phyloP scores from a whole-genome alignment of 2,329 filamentous ascomycete genomes.

The Rasamsonia emersonii region DNA sequence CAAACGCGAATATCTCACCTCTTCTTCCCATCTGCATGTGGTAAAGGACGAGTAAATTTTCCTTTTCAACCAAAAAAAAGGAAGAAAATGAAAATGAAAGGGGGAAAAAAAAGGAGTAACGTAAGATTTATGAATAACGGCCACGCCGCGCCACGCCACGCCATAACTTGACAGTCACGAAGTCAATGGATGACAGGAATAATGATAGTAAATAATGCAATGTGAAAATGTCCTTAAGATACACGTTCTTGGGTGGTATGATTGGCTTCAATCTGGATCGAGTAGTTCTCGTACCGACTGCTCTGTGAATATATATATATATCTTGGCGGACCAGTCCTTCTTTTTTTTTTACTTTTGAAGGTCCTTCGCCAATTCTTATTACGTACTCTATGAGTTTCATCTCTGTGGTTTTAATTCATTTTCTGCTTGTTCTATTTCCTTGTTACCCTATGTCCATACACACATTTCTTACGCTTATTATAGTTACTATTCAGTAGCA shows the following conservation, averaged over 20 bases:
- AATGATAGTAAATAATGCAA: conserved; percentile 26
- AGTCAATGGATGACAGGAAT: conserved; percentile 7
- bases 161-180: conserved; percentile 3
- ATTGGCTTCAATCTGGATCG: no score
- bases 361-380: no score
- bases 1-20: conserved; percentile 26
- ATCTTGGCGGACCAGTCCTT: no score
- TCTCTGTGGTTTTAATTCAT: no score
- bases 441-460: no score
- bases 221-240: conserved; percentile 22
- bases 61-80: not conserved
- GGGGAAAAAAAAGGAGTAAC: conserved; percentile 3
- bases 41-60: conserved; percentile 11
- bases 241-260: not conserved
- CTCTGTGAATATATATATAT: no score
- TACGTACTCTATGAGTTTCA: no score
- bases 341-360: no score
- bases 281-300: no score
- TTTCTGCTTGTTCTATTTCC: no score
- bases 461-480: no score
- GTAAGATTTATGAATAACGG: conserved; percentile 4
- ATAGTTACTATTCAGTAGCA: no score
- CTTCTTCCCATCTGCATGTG: conserved; percentile 26
- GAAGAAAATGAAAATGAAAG: not conserved
- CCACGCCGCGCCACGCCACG: conserved; percentile 4